Percentiles rank a stretch among this genome's conserved stretches.
Conservation (phyloP, 768 basidiomycete genomes). For the Suillus weaverae region DNA sequence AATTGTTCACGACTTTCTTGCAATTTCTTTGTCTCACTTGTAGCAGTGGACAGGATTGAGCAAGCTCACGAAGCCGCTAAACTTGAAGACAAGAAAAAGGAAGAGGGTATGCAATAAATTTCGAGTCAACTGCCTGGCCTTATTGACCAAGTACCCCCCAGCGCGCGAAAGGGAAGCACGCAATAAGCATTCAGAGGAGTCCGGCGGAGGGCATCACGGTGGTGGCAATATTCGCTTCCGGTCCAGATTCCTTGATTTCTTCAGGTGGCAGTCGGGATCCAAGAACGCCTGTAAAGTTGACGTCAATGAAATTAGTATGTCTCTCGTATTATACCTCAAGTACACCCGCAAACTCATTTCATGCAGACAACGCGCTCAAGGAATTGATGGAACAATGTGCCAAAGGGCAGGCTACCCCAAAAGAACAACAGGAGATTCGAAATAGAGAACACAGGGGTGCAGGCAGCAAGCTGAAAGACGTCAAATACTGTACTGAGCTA, state of each 20-base stretch:
- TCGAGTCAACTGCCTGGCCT: neutral
- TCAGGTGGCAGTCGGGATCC: neutral
- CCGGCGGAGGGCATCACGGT: neutral
- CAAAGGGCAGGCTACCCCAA: neutral
- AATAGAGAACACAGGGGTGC: slow-evolving; percentile 10
- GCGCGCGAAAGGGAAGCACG: neutral
- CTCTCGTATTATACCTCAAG: neutral
- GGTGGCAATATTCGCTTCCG: neutral
- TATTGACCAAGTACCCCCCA: neutral
- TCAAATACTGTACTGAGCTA: slow-evolving; percentile 14
- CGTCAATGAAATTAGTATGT: neutral
- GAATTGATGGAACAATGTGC: neutral
- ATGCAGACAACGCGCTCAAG: neutral
- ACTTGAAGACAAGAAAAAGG: slow-evolving; percentile 1
- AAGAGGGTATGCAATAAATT: neutral
- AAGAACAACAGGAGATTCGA: neutral
- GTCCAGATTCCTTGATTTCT: neutral
- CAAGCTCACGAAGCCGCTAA: neutral
- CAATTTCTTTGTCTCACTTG: neutral
- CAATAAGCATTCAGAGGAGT: neutral
- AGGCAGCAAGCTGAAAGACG: slow-evolving; percentile 13
- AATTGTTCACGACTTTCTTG: slow-evolving; percentile 10
- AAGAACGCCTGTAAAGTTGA: neutral
- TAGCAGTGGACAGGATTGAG: neutral
- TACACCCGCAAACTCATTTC: neutral